phyloP scores from a whole-genome alignment of 805 yeast genomes.

The Zygosaccharomyces bisporus region DNA sequence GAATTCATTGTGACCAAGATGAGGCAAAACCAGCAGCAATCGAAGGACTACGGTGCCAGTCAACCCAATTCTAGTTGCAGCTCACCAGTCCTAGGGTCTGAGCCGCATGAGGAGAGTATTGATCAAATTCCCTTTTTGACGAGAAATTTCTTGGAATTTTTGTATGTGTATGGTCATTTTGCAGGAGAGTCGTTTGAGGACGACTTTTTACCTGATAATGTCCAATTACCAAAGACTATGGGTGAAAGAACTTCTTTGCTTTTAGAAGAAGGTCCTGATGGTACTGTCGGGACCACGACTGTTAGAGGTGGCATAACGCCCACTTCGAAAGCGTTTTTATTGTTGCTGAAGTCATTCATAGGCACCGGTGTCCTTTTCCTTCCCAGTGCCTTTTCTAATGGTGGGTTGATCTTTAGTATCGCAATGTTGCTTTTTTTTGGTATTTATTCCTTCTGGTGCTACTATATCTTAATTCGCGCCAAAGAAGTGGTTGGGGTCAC shows the following conservation, averaged over 20 bases:
- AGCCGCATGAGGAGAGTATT: slow-evolving; percentile 30
- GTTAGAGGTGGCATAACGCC: slow-evolving; percentile 69
- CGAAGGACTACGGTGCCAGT: slow-evolving; percentile 12
- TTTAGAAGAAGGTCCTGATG: slow-evolving; percentile 10
- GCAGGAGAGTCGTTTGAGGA: slow-evolving; percentile 81
- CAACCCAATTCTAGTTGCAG: slow-evolving; percentile 12
- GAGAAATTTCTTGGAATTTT: slow-evolving; percentile 69
- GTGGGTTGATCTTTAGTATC: slow-evolving; percentile 63
- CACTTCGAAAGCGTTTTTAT: slow-evolving; percentile 64
- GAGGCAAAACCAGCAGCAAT: slow-evolving; percentile 29
- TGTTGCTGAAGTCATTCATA: slow-evolving; percentile 68
- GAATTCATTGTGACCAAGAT: slow-evolving; percentile 51
- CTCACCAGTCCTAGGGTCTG: slow-evolving; percentile 12
- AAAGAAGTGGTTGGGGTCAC: slow-evolving; percentile 59
- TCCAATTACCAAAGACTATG: slow-evolving; percentile 33
- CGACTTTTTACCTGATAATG: slow-evolving; percentile 48
- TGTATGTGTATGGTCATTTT: slow-evolving; percentile 78
- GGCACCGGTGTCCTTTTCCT: slow-evolving; percentile 74
- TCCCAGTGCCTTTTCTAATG: slow-evolving; percentile 67
- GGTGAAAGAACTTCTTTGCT: slow-evolving; percentile 14
- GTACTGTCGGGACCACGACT: slow-evolving; percentile 15
- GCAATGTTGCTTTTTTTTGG: slow-evolving; percentile 57
- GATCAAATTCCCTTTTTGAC: slow-evolving; percentile 51
- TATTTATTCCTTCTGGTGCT: slow-evolving; percentile 72
- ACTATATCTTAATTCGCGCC: slow-evolving; percentile 56